phyloP scores from a whole-genome alignment of 768 basidiomycete species.

The Boletus rubroflammeus region DNA sequence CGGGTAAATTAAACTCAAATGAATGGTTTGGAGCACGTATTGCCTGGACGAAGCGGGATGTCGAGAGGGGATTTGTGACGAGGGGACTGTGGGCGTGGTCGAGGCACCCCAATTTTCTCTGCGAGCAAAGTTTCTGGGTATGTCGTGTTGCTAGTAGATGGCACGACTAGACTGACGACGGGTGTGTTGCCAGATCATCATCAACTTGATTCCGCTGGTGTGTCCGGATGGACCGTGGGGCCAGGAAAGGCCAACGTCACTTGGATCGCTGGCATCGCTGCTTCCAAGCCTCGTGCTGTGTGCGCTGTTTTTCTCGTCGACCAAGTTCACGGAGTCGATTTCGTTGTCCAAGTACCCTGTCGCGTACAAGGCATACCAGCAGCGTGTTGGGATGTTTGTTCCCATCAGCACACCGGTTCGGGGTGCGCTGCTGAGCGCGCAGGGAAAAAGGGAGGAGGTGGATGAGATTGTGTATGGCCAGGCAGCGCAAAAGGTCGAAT shows the following conservation, averaged over 20 bases:
- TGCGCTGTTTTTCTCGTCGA: slow-evolving; percentile 73
- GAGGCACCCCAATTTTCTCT: slow-evolving; percentile 90
- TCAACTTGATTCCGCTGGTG: slow-evolving; percentile 63
- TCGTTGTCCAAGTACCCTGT: slow-evolving; percentile 68
- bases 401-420: slow-evolving; percentile 46
- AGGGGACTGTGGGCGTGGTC: slow-evolving; percentile 83
- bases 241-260: slow-evolving; percentile 23
- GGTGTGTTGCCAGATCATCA: slow-evolving; percentile 48
- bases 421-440: slow-evolving; percentile 37
- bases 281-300: slow-evolving; percentile 61
- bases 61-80: slow-evolving; percentile 78
- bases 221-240: slow-evolving; percentile 33
- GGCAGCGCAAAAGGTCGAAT: slow-evolving; percentile 24
- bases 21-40: slow-evolving; percentile 69
- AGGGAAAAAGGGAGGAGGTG: slow-evolving; percentile 35
- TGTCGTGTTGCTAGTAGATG: slow-evolving; percentile 16
- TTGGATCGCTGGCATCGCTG: slow-evolving; percentile 36
- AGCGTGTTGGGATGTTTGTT: slow-evolving; percentile 78
- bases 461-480: slow-evolving; percentile 46
- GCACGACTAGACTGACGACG: background rate
- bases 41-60: slow-evolving; percentile 64
- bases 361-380: slow-evolving; percentile 67
- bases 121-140: slow-evolving; percentile 88
- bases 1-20: slow-evolving; percentile 31
- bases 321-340: slow-evolving; percentile 77